Base-by-base conservation (phyloP, 441 rosid species). In the Sinapis alba region DNA sequence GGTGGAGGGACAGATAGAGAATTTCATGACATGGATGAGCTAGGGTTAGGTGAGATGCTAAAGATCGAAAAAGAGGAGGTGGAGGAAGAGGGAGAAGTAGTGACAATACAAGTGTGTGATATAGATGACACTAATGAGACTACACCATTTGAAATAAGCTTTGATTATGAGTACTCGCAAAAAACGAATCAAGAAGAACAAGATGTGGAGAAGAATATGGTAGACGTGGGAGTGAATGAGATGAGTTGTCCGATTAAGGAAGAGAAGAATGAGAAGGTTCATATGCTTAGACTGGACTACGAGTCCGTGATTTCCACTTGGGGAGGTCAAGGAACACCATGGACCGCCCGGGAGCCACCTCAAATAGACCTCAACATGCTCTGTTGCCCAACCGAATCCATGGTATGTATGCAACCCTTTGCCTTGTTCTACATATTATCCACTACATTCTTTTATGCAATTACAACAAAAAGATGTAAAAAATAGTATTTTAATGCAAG, bases 261-360 rank as follows among this genome's bases (percentile, higher is more conserved):
- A 63, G 89, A 80, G 73, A 81, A 73, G 57, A 86, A 77, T 74
- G 83, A 81, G 68, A 85, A 65, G 73, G 79, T 73, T 68, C 72
- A 61, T 47, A 34, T 84, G 51, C 65, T 93, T 84, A 87, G 83
- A 16, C 78, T 93, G 38, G 84, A 93, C 78, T 85, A 88, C 43
- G 90, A 89, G 9, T 79, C 84, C 0, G 86, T 93, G 36, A 87
- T 91, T 10, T 56, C 80, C 12, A 82, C 87, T 12, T 90, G 98
- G 97, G 83, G 87, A 23, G 82, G 82, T 77, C 87, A 84, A 54
- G 84, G 87, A 0, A 87, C 91, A n/a, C 92, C 94, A n/a, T 93
- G 98, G 98, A 85, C 92, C 6, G 77, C 80, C 23, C 92, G 86
- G 0, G 65, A 76, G 27, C 83, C 88, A 51, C 97, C 94, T 2